A percentile compares a stretch with the other conserved stretches of the same genome.
These are phyloP conservation scores for Rhizomucor miehei DNA, from an alignment of 371 early-diverging fungal genomes.

Conservation along the genomic window DNA sequence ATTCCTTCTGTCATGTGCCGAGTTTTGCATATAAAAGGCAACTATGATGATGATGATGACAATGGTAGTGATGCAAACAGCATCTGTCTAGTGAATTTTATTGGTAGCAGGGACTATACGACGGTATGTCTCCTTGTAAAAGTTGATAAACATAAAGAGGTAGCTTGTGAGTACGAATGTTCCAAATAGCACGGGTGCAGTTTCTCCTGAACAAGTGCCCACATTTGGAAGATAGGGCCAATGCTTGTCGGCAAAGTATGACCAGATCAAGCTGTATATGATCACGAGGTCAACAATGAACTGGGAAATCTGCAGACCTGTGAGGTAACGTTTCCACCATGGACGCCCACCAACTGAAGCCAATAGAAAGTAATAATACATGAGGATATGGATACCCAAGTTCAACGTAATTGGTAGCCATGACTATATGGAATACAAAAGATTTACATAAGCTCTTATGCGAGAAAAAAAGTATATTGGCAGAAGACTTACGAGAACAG, in stretches of 20 bases:
- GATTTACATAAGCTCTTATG: no score
- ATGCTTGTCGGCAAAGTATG: constrained; percentile 58
- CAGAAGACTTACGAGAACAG: constrained; percentile 60
- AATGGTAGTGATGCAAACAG: no score
- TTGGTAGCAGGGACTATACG: constrained; percentile 4
- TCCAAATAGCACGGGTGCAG: constrained; percentile 65
- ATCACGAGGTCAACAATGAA: constrained; percentile 69
- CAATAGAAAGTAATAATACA: constrained; percentile 81
- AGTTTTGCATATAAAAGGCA: no score
- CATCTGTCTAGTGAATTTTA: neutral
- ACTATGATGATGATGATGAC: no score
- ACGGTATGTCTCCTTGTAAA: constrained; percentile 68
- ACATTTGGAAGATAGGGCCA: constrained; percentile 52
- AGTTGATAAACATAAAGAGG: constrained; percentile 73
- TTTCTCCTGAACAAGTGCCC: constrained; percentile 65
- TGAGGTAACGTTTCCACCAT: constrained; percentile 85
- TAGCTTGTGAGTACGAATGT: constrained; percentile 65
- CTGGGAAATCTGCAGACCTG: constrained; percentile 78
- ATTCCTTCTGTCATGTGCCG: no score
- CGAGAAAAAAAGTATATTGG: no score
- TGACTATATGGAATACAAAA: constrained; percentile 20
- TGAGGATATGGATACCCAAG: constrained; percentile 73
- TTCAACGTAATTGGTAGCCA: constrained; percentile 68
- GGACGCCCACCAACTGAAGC: constrained; percentile 66
- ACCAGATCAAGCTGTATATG: constrained; percentile 69